Evolutionary conservation across 2,329 filamentous ascomycete species (phyloP), one percentile per base, ranked within the genome.

Genomic region (Aureobasidium sp.): DNA sequence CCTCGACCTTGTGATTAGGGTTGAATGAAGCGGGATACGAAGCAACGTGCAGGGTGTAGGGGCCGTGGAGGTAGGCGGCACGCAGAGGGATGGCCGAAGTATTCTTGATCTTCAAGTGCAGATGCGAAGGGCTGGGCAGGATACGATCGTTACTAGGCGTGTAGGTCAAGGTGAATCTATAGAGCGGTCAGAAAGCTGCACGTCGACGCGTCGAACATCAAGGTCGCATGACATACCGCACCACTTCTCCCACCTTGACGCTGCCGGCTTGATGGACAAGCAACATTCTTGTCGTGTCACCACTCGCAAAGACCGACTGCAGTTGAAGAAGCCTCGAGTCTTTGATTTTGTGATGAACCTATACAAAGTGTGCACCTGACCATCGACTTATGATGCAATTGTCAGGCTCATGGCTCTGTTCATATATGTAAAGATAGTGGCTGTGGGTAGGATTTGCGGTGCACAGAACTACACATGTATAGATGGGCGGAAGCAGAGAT

Each of bases 31-130:
- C 82, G 0, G 93, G 91, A 69, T 95, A 96, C 27, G 91, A 89
- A 57, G 92, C 87, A 53, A 92, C 88, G 70, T 91, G 91, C 41
- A 97, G 82, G 0, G 87, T 95, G 73, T 99, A 99, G 1, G 94
- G 94, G 0, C 94, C 94, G 76, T 97, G 94, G 60, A 99, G 87
- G 73, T 97, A 99, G 62, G 94, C 94, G 60, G 94, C 94, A 70
- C 94, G 90, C 42, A 97, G 80, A 17, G 94, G 90, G 66, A 96
- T 90, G 62, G 90, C 88, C 42, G 89, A 94, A 10, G 90, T 92
- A 75, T 99, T 99, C 73, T 90, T 93, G 73, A 99, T 87, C 68
- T 90, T 91, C 50, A 99, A 84, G 75, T 90, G 85, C 41, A 99
- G 84, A 68, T 86, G 82, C 66, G 88, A 80, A 32, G 93, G 93